These are phyloP conservation scores for Cladophialophora psammophila DNA, from an alignment of 2,329 filamentous ascomycete genomes.

Conservation along the genomic window DNA sequence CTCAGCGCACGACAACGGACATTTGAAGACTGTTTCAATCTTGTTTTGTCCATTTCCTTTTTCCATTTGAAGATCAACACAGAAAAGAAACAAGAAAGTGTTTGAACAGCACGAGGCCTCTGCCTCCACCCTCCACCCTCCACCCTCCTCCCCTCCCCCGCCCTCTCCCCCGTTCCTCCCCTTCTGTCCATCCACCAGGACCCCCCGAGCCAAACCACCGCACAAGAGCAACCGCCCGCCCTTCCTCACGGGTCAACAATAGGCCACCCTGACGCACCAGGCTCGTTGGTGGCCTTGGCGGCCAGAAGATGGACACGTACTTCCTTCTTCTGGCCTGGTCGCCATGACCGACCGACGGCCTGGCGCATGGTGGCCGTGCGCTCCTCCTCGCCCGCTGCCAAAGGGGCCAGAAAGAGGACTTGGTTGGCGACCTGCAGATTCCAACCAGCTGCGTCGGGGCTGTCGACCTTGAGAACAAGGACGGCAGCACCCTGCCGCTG, in stretches of 20 bases:
- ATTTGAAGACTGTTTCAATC: neutral
- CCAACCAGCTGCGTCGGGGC: conserved; percentile 66
- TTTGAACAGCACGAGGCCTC: conserved; percentile 4
- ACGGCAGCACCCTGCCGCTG: conserved; percentile 54
- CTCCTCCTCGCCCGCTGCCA: conserved; percentile 59
- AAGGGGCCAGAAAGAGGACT: conserved; percentile 67
- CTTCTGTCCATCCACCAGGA: conserved; percentile 15
- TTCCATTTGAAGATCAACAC: neutral
- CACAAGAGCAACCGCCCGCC: conserved; percentile 29
- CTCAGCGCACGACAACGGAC: conserved; percentile 1
- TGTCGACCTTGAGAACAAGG: conserved; percentile 64
- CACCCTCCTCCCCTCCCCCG: conserved; percentile 20
- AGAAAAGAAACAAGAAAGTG: no score
- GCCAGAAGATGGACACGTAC: conserved; percentile 65
- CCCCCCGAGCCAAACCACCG: conserved; percentile 8
- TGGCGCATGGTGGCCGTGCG: conserved; percentile 68
- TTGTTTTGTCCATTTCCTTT: neutral
- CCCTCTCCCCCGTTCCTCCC: conserved; percentile 21
- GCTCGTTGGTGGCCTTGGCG: conserved; percentile 20
- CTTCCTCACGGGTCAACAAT: conserved; percentile 40
- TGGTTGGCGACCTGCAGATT: conserved; percentile 71
- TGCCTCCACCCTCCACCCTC: conserved; percentile 12
- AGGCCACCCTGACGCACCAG: conserved; percentile 29
- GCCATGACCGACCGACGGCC: conserved; percentile 66
- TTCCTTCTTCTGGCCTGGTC: conserved; percentile 64